Evolutionary conservation across 441 rosid species (phyloP).

Genomic region (Erysimum cheiri): DNA sequence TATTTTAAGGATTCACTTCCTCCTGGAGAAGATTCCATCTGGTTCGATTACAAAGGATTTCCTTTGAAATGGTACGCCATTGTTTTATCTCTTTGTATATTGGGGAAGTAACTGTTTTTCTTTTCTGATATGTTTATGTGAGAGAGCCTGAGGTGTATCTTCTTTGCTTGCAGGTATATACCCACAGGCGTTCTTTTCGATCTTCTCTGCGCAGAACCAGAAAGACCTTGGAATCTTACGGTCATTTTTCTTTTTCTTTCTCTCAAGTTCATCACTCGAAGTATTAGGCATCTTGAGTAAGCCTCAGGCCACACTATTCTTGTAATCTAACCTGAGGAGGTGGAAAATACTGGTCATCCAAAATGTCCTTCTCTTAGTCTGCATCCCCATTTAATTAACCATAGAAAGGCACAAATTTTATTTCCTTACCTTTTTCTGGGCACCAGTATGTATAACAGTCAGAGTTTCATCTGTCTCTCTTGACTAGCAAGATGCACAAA

Average conservation of each 20-base stretch:
- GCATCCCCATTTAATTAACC: not conserved
- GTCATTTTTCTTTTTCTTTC: conserved; percentile 45
- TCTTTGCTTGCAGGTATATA: conserved; percentile 62
- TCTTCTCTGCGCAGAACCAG: conserved; percentile 82
- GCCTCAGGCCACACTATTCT: not conserved
- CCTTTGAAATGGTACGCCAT: conserved; percentile 81
- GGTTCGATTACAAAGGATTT: conserved; percentile 92
- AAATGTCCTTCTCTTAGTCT: not conserved
- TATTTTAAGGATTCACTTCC: conserved; percentile 83
- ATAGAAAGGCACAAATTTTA: not conserved
- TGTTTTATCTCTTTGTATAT: not conserved
- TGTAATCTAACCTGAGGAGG: conserved; percentile 12
- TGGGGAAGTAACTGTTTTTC: not conserved
- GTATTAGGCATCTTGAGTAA: not conserved
- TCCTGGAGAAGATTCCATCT: conserved; percentile 82
- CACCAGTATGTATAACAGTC: not conserved
- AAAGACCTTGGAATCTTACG: conserved; percentile 95
- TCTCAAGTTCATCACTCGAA: not conserved
- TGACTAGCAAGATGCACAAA: conserved; percentile 8
- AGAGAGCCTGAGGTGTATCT: conserved; percentile 5
- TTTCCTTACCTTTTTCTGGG: not conserved
- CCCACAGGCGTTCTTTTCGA: conserved; percentile 96
- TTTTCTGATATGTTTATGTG: conserved; percentile 15
- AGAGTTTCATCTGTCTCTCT: not conserved
- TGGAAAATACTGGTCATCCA: not conserved